Base-by-base conservation (phyloP, 805 yeast genomes). In the Barnettozyma botsteinii region DNA sequence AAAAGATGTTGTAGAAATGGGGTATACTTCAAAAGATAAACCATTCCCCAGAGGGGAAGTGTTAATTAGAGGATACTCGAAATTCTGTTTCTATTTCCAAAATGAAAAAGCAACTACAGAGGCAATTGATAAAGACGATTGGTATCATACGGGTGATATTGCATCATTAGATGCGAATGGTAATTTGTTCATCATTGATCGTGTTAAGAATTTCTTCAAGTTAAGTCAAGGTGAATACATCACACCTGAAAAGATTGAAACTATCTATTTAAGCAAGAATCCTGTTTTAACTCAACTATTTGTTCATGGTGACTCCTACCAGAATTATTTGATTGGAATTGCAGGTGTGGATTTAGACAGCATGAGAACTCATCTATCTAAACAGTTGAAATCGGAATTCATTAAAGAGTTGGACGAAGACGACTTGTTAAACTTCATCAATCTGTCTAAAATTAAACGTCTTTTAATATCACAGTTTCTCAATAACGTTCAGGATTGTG, bases 161-260 rank as follows among this genome's bases (percentile, higher is more conserved):
- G 81, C 73, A 4, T 52, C 57, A 31, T 51, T 77, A 27, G 68
- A 66, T 34, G 35, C 41, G 1, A 53, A 61, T 0, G 82, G 85
- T 6, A 67, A 74, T 29, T 53, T 79, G 24, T 65, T 53, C 45
- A 75, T 79, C 41, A 67, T 74, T 50, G 80, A 74, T 51, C 62
- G 80, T 41, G 75, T 73, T 26, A 74, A 74, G 64, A 73, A 74
- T 52, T 73, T 74, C 60, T 74, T 73, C 64, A 74, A 74, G 62
- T 60, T 70, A 33, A 62, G 72, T 3, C 75, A 70, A 52, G 75
- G 75, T 31, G 75, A 70, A 59, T 79, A 78, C 54, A 70, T 79
- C 30, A 73, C 82, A 4, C 84, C 85, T 13, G 85, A 79, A 53
- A 73, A 69, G 56, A 72, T 79, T 46, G 85, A 79, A 51, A 76